Evolutionary conservation across 139 green algal genomes (phyloP), one percentile per base, ranked within the genome.

Genomic region (Tetradesmus lagerheimii): DNA sequence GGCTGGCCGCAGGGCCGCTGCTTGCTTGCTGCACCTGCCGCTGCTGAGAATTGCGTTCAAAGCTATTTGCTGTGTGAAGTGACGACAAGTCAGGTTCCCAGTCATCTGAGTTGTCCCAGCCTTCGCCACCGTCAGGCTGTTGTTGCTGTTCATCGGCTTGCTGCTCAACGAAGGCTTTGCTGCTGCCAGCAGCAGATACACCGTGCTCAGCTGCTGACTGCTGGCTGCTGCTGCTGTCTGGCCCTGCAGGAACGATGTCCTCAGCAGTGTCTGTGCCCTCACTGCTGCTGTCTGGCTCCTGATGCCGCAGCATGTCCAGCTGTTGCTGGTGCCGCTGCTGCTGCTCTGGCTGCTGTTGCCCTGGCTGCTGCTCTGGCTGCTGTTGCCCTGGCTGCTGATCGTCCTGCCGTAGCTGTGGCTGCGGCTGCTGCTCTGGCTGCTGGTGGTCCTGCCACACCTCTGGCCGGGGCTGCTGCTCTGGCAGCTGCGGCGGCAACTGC

Each of bases 61-160:
- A 87, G 76, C 62, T 80, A 39, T 41, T 84, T 31, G 87, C 87
- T 34, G 62, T 87, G 1, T 47, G 57, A 6, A 91, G 57, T 1
- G 23, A 5, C 4, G 87, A 64, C 34, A 90, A 20, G 47, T 90
- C 78, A 23, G 87, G 78, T 57, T 91, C 87, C 87, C 87, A 91
- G 38, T 86, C 79, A 35, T 91, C 78, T 27, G 86, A 90, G 27
- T 31, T 67, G 38, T 90, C 87, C 87, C 87, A 91, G 34, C 77
- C 85, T 4, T 14, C 85, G 53, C 27, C 34, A 53, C 16, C 34
- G 15, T 86, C 47, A 8, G 20, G 53, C 47, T 87, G 81, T 34
- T 87, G 81, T 79, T 50, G 29, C 82, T 88, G 82, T 8, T 38
- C 35, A 85, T 43, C 57, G 29, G 11, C 31, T 27, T 66, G 79